Conservation (phyloP, 1,284 basidiomycete genomes). For the Phlebopus sp. region DNA sequence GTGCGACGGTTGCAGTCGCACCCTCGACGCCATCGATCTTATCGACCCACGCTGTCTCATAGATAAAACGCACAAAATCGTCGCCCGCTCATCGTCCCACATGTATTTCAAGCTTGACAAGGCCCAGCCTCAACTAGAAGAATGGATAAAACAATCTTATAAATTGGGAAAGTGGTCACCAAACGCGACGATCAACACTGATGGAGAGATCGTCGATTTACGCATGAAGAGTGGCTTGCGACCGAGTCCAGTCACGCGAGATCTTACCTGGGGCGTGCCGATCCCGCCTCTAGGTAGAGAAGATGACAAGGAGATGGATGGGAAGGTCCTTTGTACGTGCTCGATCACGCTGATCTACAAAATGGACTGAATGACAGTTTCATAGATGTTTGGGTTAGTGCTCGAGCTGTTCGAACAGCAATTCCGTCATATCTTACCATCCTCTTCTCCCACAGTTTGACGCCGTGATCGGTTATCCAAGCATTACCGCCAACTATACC, state of each 20-base stretch:
- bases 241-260: conserved; percentile 91
- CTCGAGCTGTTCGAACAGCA: conserved; percentile 10
- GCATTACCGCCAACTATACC: conserved; percentile 96
- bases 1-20: conserved; percentile 93
- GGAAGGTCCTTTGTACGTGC: conserved; percentile 92
- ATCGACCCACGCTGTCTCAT: conserved; percentile 95
- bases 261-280: conserved; percentile 95
- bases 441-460: conserved; percentile 75
- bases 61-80: conserved; percentile 76
- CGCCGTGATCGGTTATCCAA: conserved; percentile 95
- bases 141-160: conserved; percentile 84
- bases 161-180: conserved; percentile 88
- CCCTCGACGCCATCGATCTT: conserved; percentile 91
- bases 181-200: conserved; percentile 86
- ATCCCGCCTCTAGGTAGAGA: conserved; percentile 75
- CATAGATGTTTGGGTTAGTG: conserved; percentile 79
- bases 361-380: conserved; percentile 8
- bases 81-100: conserved; percentile 81
- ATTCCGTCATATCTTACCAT: neutral
- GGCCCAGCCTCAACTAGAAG: conserved; percentile 82
- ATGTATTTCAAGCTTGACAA: conserved; percentile 90
- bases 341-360: neutral
- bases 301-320: conserved; percentile 81
- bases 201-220: conserved; percentile 89
- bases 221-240: conserved; percentile 85